Base-by-base conservation (phyloP, 148 eudicot species). In the Spergularia marina region DNA sequence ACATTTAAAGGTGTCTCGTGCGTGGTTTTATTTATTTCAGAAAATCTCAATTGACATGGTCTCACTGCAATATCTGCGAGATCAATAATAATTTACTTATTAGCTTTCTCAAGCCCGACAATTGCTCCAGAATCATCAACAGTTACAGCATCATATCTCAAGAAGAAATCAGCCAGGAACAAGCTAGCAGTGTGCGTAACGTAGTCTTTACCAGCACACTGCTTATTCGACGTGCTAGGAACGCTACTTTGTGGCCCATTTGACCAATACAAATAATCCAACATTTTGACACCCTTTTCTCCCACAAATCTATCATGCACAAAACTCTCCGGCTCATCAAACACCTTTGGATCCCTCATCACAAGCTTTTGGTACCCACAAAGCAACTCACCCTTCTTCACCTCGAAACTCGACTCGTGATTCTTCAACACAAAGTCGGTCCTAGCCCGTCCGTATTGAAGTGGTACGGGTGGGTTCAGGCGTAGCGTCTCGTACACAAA, bases 321-420 rank as follows among this genome's bases (percentile, higher is more conserved):
- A 70, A 94, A 90, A 0, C 18, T 83, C 44, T 91, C 97, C 0
- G 98, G 91, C 53, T 91, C 86, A 0, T 89, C 81, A 41, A 90
- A 94, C 54, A 94, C 86, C 11, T 83, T 86, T 0, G 93, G 79
- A 63, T 94, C 98, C 77, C 77, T 90, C 97, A 91, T 94, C 11
- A 87, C 91, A 60, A 89, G 59, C 2, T 85, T 70, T 74, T 94
- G 97, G 56, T 65, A 94, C 12, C 97, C 98, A 54, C 97, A 94
- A 2, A 94, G 86, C 10, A 94, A 82, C 83, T 94, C 98, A 0
- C 98, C 98, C 75, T 90, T 94, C 82, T 89, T 91, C 68, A 94
- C 84, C 72, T 89, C 84, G 30, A 63, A 91, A 17, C 73, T 77
- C 21, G 91, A 74, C 59, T 91, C 88, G 34, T 89, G 82, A 2